Conservation (phyloP, 2,329 filamentous ascomycete genomes). For the Sphaerulina vaccinii region DNA sequence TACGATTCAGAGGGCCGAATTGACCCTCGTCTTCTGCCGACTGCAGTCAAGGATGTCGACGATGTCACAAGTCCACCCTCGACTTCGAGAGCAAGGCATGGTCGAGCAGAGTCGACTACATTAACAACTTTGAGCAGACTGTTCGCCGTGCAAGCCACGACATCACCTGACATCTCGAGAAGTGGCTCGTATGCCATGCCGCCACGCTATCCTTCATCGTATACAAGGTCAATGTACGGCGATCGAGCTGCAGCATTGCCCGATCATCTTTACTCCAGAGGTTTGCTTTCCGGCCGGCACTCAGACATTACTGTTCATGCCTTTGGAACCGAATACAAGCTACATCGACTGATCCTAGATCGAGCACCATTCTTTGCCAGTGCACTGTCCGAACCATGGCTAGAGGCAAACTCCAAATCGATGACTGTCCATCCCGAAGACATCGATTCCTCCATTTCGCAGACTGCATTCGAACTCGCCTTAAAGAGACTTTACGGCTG, state of each 20-base stretch:
- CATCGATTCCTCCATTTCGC: constrained; percentile 55
- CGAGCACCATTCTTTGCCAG: constrained; percentile 57
- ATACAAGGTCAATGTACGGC: constrained; percentile 24
- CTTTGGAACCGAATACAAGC: constrained; percentile 52
- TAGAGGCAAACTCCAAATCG: constrained; percentile 53
- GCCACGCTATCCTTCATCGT: constrained; percentile 21
- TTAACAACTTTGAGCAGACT: constrained; percentile 46
- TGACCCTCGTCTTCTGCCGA: constrained; percentile 35
- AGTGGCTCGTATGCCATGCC: constrained; percentile 42
- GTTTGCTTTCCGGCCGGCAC: constrained; percentile 52
- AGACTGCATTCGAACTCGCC: constrained; percentile 54
- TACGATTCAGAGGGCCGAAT: constrained; percentile 15
- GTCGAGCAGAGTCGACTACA: constrained; percentile 42
- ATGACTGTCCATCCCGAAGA: constrained; percentile 55
- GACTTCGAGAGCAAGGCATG: constrained; percentile 20
- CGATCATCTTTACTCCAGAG: constrained; percentile 53
- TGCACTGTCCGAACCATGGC: constrained; percentile 56
- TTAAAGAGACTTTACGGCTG: constrained; percentile 56
- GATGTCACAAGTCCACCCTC: constrained; percentile 46
- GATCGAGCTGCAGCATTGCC: constrained; percentile 40
- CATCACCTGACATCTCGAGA: constrained; percentile 41
- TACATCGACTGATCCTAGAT: constrained; percentile 57
- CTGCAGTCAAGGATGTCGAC: constrained; percentile 50
- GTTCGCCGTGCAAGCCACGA: constrained; percentile 43
- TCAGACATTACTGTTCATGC: constrained; percentile 56